Evolutionary conservation across 2,329 filamentous ascomycete species (phyloP), one percentile per base, ranked within the genome.

Genomic region (Colletotrichum graminicola): DNA sequence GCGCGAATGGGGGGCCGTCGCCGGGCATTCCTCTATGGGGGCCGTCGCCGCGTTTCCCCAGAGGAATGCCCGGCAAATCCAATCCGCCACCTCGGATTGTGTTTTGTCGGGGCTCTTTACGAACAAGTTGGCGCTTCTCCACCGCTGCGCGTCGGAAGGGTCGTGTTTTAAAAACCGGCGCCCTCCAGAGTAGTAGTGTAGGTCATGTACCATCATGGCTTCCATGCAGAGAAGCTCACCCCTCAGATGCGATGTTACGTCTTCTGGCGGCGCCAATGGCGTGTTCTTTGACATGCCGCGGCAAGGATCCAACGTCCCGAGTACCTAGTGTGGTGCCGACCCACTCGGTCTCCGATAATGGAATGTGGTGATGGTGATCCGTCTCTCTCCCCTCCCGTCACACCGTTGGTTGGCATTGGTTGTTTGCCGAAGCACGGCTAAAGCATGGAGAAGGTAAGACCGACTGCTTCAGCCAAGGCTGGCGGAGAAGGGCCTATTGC

Each of bases 41-140:
- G 16, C 12, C 29, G 7, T 63, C 36, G 16, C 16, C n/a, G 29
- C n/a, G 43, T 52, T 71, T 68, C 68, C 65, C 68, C 68, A 60
- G 68, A 68, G 59, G 36, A 71, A 23, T 23, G 45, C 45, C 45
- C 23, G 67, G 68, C 65, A 63, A 71, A 60, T 61, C 47, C 55
- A 26, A 56, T 68, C 52, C 68, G 54, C 26, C 68, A 21, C 57
- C 45, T 39, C 59, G 65, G 52, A 68, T 71, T 68, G 43, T n/a
- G 2, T 12, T 52, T 47, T 47, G 61, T 56, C 26, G 29, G 21
- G 23, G 45, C 62, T 54, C 62, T 43, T 45, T 57, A 23, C 60
- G 43, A 39, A 36, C 3, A n/a, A n/a, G 45, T 21, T 47, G 45
- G 63, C 52, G 23, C 45, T 59, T 59, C 66, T 68, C 65, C 59